Evolutionary conservation across 2,329 filamentous ascomycete species (phyloP).

Genomic region (Paecilomyces dactylethromorphus): DNA sequence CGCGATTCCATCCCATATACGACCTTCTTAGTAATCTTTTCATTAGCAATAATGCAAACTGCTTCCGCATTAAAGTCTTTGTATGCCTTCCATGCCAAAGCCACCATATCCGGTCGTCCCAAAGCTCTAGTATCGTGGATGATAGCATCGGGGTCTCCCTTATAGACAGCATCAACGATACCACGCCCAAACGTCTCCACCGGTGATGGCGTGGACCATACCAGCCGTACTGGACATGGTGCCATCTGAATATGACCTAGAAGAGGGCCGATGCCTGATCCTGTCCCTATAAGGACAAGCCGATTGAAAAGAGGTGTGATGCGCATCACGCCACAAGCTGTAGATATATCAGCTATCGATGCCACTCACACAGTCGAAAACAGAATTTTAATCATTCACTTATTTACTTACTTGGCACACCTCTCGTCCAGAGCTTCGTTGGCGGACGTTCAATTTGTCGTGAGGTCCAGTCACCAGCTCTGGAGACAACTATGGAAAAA

Average conservation of each 20-base stretch:
- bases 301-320: conserved; percentile 27
- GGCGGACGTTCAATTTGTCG: conserved; percentile 13
- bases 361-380: background rate
- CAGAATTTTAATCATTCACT: background rate
- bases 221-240: conserved; percentile 16
- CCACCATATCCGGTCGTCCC: background rate
- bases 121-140: background rate
- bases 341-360: background rate
- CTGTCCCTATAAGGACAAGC: conserved; percentile 33
- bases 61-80: conserved; percentile 29
- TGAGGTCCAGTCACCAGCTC: conserved; percentile 16
- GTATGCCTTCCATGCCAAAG: conserved; percentile 7
- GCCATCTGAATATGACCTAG: conserved; percentile 24
- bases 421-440: conserved; percentile 12
- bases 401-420: conserved; percentile 9
- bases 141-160: background rate
- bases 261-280: conserved; percentile 33
- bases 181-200: conserved; percentile 24
- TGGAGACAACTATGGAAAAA: background rate
- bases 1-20: conserved; percentile 33
- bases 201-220: conserved; percentile 32
- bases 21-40: conserved; percentile 27
- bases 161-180: background rate
- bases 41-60: conserved; percentile 31
- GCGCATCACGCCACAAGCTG: conserved; percentile 26